Conservation (phyloP, 2,329 filamentous ascomycete genomes). For the Botryosphaeria dothidea region DNA sequence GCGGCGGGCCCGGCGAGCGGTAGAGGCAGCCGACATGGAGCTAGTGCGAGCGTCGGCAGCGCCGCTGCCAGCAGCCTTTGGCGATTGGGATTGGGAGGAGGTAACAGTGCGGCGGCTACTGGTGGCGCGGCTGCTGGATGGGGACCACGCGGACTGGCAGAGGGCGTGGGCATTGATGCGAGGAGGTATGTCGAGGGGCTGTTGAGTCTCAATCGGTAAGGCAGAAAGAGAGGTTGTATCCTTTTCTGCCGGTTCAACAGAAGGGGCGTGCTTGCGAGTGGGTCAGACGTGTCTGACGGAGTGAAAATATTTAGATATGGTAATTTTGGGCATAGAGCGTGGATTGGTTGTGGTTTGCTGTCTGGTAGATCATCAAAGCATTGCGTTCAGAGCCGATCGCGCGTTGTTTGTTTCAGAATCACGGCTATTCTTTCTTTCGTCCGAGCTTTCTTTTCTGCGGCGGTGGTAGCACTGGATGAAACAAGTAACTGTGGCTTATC, state of each 20-base stretch:
- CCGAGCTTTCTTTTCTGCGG: no score
- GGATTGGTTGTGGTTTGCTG: no score
- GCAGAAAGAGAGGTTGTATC: neutral
- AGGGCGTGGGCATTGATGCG: slow-evolving; percentile 77
- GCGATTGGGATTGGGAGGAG: slow-evolving; percentile 25
- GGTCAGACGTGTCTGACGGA: neutral
- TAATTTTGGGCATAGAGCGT: neutral
- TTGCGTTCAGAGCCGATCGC: no score
- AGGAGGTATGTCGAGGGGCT: slow-evolving; percentile 73
- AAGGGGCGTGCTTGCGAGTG: neutral
- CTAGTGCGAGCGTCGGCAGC: slow-evolving; percentile 24
- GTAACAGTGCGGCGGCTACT: slow-evolving; percentile 31
- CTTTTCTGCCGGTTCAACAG: neutral
- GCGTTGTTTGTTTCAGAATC: no score
- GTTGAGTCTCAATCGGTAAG: slow-evolving; percentile 59
- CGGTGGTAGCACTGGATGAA: no score
- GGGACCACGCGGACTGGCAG: slow-evolving; percentile 63
- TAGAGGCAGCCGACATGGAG: slow-evolving; percentile 20
- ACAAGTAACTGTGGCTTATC: no score
- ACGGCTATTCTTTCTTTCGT: no score
- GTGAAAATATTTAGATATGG: no score
- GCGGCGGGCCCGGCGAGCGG: neutral
- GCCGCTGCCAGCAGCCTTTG: slow-evolving; percentile 26
- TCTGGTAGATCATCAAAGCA: no score
- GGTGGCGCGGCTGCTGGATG: slow-evolving; percentile 43